Conservation (phyloP, 441 rosid genomes). For the Euphorbia schlechtendalii region DNA sequence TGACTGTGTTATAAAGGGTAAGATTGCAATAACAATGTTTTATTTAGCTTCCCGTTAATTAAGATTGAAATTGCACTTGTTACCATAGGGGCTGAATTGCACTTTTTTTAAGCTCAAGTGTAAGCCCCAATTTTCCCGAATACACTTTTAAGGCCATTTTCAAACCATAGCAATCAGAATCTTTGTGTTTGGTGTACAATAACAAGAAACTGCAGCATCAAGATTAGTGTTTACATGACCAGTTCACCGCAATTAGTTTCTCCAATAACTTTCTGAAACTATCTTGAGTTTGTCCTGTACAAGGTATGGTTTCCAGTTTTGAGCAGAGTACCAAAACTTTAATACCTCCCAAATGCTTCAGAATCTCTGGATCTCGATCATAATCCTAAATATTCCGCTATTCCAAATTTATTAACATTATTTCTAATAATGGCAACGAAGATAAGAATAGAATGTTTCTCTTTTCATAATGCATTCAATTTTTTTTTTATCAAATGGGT, state of each 20-base stretch:
- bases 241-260: conserved; percentile 23
- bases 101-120: no score
- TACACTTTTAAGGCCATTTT: no score
- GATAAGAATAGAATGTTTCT: background rate
- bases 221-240: conserved; percentile 12
- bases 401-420: conserved; percentile 7
- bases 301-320: conserved; percentile 42
- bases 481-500: background rate
- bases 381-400: conserved; percentile 51
- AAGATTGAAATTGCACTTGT: no score
- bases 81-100: no score
- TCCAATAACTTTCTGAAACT: conserved; percentile 33
- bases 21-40: no score
- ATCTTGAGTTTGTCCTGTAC: conserved; percentile 22
- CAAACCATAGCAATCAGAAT: no score
- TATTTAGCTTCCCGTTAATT: no score
- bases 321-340: conserved; percentile 56
- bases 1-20: no score
- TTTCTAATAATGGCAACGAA: background rate
- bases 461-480: background rate
- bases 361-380: conserved; percentile 60
- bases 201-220: background rate
- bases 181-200: no score
- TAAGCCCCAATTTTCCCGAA: no score
- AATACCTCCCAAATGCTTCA: conserved; percentile 40